Base-by-base conservation (phyloP, 108 stramenopile genomes). In the Cyclotella baltica region DNA sequence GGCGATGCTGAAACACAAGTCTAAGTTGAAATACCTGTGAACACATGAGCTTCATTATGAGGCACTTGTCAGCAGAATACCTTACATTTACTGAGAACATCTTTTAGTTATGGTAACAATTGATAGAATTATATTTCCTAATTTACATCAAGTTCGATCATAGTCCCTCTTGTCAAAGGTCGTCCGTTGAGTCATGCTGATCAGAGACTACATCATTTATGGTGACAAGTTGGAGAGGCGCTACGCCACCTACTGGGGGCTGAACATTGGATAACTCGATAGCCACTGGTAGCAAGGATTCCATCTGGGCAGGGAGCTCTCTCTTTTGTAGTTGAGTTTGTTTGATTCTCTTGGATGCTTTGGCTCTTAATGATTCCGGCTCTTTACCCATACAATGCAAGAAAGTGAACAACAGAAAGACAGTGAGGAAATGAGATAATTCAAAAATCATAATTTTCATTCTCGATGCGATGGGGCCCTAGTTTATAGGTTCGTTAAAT, bases 401-500 rank as follows among this genome's bases (percentile, higher is more conserved):
- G 31, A 34, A 61, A 1, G 1, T 20, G 31, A 30, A 34, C 11
- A 9, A 16, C 13, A 33, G 34, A 22, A 56, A 56, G 55, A 56
- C 1, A 34, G 59, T 20, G 59, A 34, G 16, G 11, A 33, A 31
- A 61, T 33, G 11, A 61, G 11, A 9, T 13, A 34, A 31, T 61
- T 33, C n/a, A 61, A 2, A 33, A 61, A 1, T 8, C 31, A 20
- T 33, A 31, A 20, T 11, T 56, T 56, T 8, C 40, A 13, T 4
- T n/a, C 11, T 19, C n/a, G 13, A 22, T 18, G 30, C 4, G 59
- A 9, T 61, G 59, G 20, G 30, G 63, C 40, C 37, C 31, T 43
- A 50, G 23, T 61, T 62, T 61, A 72, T 15, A 72, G 57, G 27
- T 57, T 61, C 30, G 71, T 72, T 47, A 72, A 40, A 61, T 72